Base-by-base conservation (phyloP, 371 early-diverging fungal species). In the Coemansia sp. region DNA sequence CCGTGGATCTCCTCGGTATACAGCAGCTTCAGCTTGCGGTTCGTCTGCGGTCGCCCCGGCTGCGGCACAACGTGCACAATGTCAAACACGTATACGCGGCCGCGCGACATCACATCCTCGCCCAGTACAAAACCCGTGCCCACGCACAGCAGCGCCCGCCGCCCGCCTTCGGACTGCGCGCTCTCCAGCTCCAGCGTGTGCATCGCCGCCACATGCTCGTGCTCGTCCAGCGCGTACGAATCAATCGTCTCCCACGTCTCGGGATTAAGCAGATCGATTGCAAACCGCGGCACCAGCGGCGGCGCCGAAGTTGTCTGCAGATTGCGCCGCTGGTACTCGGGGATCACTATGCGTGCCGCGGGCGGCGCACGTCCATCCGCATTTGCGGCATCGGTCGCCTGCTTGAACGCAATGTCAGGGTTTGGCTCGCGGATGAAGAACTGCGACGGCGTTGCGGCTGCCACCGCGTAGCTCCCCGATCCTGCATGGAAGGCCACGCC, bases 61-160 rank as follows among this genome's bases (percentile, higher is more conserved):
- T 97, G 94, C 3, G 99, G 99, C 7, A 99, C 97, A 18, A 99
- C 97, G 74, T 94, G 93, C 77, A 97, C 93, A 47, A 99, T 86
- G 62, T 99, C 99, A 71, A 92, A 97, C 5, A 99, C 79, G 64
- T 92, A 88, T 53, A 95, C 84, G 87, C 90, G 83, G 59, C 99
- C 99, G 34, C 93, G 84, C 76, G 91, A 86, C 0, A 93, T 81
- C 7, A 92, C 86, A 70, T 99, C 99, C 80, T 99, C 99, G 42
- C 97, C 97, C 49, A 89, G 84, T 39, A 92, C 80, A 67, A 84
- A 87, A 3, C 91, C 91, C 0, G 99, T 99, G 8, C 95, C 97
- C 24, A 95, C 88, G 0, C 91, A 93, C 50, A 99, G 80, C 64
- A 92, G 96, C 38, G 86, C 81, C 61, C 96, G 94, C 40, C 87